Conservation (phyloP, 176 grass and related monocot species). For the Musa schizocarpa region DNA sequence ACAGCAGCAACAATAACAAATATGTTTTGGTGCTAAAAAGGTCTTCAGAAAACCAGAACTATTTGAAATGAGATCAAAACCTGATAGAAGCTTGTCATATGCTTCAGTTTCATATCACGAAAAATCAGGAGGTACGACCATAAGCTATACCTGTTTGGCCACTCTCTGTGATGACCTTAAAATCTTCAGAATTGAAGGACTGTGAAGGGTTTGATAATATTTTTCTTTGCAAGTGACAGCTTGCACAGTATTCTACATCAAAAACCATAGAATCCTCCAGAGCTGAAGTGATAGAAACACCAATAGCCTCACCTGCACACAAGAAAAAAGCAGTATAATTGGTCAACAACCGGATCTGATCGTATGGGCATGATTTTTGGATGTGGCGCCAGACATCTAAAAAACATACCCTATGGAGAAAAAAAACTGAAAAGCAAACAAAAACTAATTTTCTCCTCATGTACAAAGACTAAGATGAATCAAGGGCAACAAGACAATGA, state of each 20-base stretch:
- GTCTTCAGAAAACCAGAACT: too few species aligned
- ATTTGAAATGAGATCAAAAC: too few species aligned
- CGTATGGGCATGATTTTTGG: not conserved
- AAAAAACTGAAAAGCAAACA: too few species aligned
- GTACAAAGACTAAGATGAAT: too few species aligned
- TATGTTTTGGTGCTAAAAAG: too few species aligned
- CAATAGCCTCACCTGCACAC: slow-evolving; percentile 28
- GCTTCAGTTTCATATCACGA: too few species aligned
- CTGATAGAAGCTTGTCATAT: too few species aligned
- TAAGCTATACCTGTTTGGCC: slow-evolving; percentile 21
- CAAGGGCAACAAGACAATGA: too few species aligned
- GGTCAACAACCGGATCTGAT: too few species aligned
- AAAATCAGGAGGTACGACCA: not conserved
- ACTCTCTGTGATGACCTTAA: slow-evolving; percentile 24
- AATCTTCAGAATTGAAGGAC: slow-evolving; percentile 17
- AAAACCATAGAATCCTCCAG: slow-evolving; percentile 10
- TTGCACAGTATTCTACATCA: slow-evolving; percentile 30
- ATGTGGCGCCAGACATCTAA: not conserved
- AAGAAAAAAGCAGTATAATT: not conserved
- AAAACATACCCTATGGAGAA: not conserved
- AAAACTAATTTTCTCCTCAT: too few species aligned
- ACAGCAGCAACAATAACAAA: too few species aligned
- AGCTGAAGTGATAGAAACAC: slow-evolving; percentile 23
- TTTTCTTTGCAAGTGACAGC: slow-evolving; percentile 23
- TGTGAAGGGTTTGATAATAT: slow-evolving; percentile 16